phyloP scores from a whole-genome alignment of 2,329 filamentous ascomycete species.

The Penicillium sp. region DNA sequence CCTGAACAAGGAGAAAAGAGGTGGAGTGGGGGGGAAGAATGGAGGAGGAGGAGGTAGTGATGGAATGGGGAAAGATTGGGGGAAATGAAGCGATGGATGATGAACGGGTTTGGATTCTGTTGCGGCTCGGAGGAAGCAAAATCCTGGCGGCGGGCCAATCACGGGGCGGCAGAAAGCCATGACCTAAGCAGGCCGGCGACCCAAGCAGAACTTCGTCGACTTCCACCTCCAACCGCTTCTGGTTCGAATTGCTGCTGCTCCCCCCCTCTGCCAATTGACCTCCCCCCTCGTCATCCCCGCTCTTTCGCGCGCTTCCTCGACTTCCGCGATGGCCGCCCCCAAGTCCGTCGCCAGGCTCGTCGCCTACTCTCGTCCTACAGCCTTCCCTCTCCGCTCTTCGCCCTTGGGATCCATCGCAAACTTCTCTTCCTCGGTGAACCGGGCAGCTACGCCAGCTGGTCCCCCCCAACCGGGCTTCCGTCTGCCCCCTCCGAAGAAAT shows the following conservation, averaged over 20 bases:
- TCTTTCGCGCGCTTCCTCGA: too few relatives aligned
- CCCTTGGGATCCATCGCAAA: slow-evolving; percentile 46
- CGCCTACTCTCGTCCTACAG: slow-evolving; percentile 33
- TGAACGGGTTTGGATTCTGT: slow-evolving; percentile 5
- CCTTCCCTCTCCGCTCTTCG: too few relatives aligned
- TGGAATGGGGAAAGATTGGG: too few relatives aligned
- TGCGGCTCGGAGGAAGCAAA: slow-evolving; percentile 25
- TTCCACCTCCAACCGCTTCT: slow-evolving; percentile 19
- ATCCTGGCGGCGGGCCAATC: slow-evolving; percentile 36
- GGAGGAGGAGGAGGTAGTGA: too few relatives aligned
- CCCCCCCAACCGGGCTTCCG: slow-evolving; percentile 75
- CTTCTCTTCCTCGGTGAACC: slow-evolving; percentile 57
- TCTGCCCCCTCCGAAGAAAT: slow-evolving; percentile 61
- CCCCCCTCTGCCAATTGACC: too few relatives aligned
- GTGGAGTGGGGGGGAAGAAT: too few relatives aligned
- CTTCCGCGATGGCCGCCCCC: slow-evolving; percentile 37
- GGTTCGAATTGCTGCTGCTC: too few relatives aligned
- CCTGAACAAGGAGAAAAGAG: too few relatives aligned
- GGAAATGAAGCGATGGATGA: slow-evolving; percentile 12
- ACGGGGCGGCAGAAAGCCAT: slow-evolving; percentile 31
- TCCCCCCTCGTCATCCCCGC: too few relatives aligned
- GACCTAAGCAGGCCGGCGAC: slow-evolving; percentile 33
- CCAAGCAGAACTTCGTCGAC: slow-evolving; percentile 16
- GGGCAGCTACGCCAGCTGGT: slow-evolving; percentile 59
- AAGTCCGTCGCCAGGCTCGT: slow-evolving; percentile 38